Base-by-base conservation (phyloP, 2,329 filamentous ascomycete genomes). In the Aureobasidium subglaciale region DNA sequence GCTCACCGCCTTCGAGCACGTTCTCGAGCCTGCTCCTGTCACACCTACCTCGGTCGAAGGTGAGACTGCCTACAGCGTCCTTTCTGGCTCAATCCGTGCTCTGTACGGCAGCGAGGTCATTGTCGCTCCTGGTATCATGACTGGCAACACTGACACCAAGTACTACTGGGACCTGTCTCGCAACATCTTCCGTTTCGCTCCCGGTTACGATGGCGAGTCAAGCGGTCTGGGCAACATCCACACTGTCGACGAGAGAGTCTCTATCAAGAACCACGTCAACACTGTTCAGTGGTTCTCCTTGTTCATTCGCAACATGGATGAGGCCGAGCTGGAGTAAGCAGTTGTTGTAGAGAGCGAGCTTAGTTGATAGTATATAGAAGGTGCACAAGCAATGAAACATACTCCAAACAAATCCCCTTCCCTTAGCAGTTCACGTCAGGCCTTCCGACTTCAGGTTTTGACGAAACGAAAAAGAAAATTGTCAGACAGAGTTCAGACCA, bases 271-370 rank as follows among this genome's bases (percentile, higher is more conserved):
- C 37, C 74, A 76, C 64, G 48, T 75, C 13, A 72, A 73, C 59
- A 69, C 69, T 40, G 68, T 73, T 0, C 71, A 65, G 65, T 76
- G 73, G 73, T 72, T 74, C 61, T 68, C 62, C 56, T 40, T 67
- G 34, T 76, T 72, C 62, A 63, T 76, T 29, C 65, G 72, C 61
- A 75, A 75, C 60, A 68, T 76, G 64, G 73, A 76, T 61, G 73
- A 72, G 59, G 73, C 70, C 10, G 66, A 70, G 16, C 55, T 75
- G 5, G 22, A 55, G 32, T 55, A 48, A 25, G 18, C 11, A 6
- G 4, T 6, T 48, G 9, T 10, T 48, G 43, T 40, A 22, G 3
- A 6, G 18, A 22, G 8, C 15, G 18, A 43, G 2, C 9, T 16
- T 5, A 18, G 8, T 18, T 34, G 18, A 35, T 32, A 20, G 20